phyloP scores from a whole-genome alignment of 31 red algal genomes.

The Endocladia muricata region DNA sequence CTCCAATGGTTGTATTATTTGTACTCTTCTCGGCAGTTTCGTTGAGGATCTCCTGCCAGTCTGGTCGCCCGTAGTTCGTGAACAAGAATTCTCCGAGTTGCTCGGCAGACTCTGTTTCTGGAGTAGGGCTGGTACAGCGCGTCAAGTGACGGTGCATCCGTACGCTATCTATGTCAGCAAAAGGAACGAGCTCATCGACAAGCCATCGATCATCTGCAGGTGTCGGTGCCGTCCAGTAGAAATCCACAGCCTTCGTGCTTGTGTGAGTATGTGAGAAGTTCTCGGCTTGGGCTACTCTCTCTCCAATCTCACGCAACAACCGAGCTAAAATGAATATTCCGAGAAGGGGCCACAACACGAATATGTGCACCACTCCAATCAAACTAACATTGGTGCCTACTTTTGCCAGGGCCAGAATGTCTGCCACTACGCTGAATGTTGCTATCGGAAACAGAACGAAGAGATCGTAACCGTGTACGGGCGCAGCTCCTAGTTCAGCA shows the following conservation, averaged over 20 bases:
- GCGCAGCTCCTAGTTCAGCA: slow-evolving; percentile 50
- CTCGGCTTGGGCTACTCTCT: slow-evolving; percentile 61
- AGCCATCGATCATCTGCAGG: slow-evolving; percentile 72
- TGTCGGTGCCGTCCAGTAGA: slow-evolving; percentile 77
- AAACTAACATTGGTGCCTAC: slow-evolving; percentile 34
- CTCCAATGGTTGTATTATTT: slow-evolving; percentile 64
- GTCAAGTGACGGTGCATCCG: slow-evolving; percentile 68
- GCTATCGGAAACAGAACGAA: slow-evolving; percentile 59
- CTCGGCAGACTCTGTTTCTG: background rate
- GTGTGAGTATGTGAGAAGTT: slow-evolving; percentile 37
- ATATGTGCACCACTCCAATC: slow-evolving; percentile 54
- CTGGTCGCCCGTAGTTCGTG: slow-evolving; percentile 74
- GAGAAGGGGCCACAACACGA: slow-evolving; percentile 57
- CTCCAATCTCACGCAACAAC: slow-evolving; percentile 73
- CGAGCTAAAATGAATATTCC: slow-evolving; percentile 52
- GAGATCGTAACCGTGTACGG: slow-evolving; percentile 59
- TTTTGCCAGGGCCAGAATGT: slow-evolving; percentile 31
- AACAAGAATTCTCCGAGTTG: slow-evolving; percentile 18
- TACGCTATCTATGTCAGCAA: slow-evolving; percentile 42
- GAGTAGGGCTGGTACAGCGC: background rate
- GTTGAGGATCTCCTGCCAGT: slow-evolving; percentile 77
- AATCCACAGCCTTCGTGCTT: slow-evolving; percentile 76
- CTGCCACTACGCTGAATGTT: slow-evolving; percentile 37
- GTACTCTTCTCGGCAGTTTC: slow-evolving; percentile 40
- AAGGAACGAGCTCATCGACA: slow-evolving; percentile 60